Base-by-base conservation (phyloP, 352 stramenopile genomes). In the Lagenidium giganteum region DNA sequence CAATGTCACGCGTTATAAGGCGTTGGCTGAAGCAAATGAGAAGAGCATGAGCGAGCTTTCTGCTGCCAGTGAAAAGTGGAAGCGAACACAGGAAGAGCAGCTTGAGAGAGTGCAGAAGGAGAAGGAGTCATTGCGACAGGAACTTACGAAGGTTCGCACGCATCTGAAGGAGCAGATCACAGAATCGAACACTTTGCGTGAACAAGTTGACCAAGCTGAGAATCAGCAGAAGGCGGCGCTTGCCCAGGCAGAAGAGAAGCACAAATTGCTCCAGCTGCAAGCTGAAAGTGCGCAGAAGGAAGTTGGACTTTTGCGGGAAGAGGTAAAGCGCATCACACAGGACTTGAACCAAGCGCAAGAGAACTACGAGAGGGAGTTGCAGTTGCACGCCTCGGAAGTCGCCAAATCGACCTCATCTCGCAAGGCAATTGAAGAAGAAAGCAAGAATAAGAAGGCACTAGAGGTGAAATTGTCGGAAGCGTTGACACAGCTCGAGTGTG, bases 291-390 rank as follows among this genome's bases (percentile, higher is more conserved):
- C 60, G 0, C 42, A 68, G 26, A 53, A 79, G 34, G 57, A 84
- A 36, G 53, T 81, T 35, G 53, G 50, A 3, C 56, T 52, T 20
- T 36, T 80, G 8, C 58, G 62, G 20, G 58, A 78, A 17, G 66
- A 75, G 45, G 63, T 79, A 48, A 34, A 43, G 5, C 51, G 51
- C 13, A 49, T 79, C 36, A 73, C 72, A 30, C 33, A 20, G 1
- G 69, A 81, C 13, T 29, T 81, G 8, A 46, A 53, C 1, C 57
- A 43, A 3, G 69, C 74, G 8, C 68, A 74, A 25, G 65, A 71
- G 13, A 85, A 88, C 45, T 93, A 93, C 41, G 73, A 87, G 42
- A 69, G 77, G 12, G 80, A 93, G 45, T 42, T 93, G 22, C 70
- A 87, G 42, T 49, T 86, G 24, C 80, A 89, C 30, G 67, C 77